phyloP scores from a whole-genome alignment of 1,284 basidiomycete species.

The Caloboletus firmus region DNA sequence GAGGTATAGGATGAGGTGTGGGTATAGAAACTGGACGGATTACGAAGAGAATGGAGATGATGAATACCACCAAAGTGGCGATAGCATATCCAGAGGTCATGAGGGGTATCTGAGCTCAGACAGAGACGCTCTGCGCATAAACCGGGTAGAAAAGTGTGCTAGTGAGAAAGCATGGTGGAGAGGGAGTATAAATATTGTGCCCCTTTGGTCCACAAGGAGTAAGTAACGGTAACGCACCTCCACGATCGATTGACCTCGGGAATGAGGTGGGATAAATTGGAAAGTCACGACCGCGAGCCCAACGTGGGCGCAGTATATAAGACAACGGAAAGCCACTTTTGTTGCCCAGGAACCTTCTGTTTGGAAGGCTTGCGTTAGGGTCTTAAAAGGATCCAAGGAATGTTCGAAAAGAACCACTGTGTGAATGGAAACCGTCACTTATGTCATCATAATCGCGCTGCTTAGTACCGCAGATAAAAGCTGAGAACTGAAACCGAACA shows the following conservation, averaged over 20 bases:
- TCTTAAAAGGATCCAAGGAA: not conserved
- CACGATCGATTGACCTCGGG: not conserved
- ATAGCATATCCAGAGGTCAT: constrained; percentile 55
- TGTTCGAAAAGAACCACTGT: not conserved
- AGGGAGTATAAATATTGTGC: constrained; percentile 1
- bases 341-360: not conserved
- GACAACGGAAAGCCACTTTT: not conserved
- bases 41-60: constrained; percentile 71
- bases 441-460: not conserved
- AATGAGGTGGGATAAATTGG: not conserved
- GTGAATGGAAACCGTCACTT: not conserved
- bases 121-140: not conserved
- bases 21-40: constrained; percentile 63
- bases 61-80: constrained; percentile 69
- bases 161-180: not conserved
- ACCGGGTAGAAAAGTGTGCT: not conserved
- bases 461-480: too few relatives aligned
- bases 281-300: not conserved
- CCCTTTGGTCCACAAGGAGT: not conserved
- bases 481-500: not conserved
- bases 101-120: not conserved
- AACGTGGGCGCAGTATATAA: not conserved
- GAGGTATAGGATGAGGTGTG: constrained; percentile 37
- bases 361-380: not conserved
- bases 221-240: not conserved